These are phyloP conservation scores for Beta corolliflora DNA, from an alignment of 179 eudicot species.

Conservation along the genomic window DNA sequence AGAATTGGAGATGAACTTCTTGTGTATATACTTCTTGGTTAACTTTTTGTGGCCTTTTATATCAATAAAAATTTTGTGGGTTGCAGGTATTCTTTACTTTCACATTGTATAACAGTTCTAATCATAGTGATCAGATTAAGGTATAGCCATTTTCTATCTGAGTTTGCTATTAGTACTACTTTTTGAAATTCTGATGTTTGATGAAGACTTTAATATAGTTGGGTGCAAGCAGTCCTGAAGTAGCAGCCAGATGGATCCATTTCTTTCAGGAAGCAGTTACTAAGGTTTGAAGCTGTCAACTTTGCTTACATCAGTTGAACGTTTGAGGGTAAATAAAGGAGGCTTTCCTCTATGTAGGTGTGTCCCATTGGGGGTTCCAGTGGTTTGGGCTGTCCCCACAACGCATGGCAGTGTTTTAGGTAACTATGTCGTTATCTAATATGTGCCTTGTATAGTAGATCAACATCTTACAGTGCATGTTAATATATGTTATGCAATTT, in stretches of 20 bases:
- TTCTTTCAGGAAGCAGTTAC: conserved; percentile 55
- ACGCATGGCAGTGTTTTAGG: conserved; percentile 49
- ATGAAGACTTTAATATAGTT: conserved; percentile 35
- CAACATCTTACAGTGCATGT: neutral
- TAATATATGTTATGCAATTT: neutral
- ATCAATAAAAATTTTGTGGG: neutral
- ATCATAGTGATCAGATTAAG: conserved; percentile 64
- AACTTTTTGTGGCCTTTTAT: neutral
- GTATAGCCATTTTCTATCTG: conserved; percentile 30
- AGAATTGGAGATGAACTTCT: neutral
- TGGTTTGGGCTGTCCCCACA: conserved; percentile 37
- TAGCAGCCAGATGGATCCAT: conserved; percentile 72
- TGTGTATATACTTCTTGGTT: too few species aligned
- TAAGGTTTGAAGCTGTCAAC: conserved; percentile 35
- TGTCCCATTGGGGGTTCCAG: conserved; percentile 34
- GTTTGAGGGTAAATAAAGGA: conserved; percentile 18
- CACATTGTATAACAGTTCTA: conserved; percentile 58
- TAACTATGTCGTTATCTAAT: conserved; percentile 11
- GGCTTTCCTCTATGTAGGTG: conserved; percentile 34
- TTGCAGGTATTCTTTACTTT: conserved; percentile 62
- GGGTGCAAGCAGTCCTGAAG: conserved; percentile 73
- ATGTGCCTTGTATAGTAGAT: neutral
- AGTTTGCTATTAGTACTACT: conserved; percentile 11
- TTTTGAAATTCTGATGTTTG: conserved; percentile 3
- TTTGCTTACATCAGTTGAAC: conserved; percentile 5